Evolutionary conservation across 495 filamentous ascomycete species (phyloP).

Genomic region (Diplogelasinospora grovesii): DNA sequence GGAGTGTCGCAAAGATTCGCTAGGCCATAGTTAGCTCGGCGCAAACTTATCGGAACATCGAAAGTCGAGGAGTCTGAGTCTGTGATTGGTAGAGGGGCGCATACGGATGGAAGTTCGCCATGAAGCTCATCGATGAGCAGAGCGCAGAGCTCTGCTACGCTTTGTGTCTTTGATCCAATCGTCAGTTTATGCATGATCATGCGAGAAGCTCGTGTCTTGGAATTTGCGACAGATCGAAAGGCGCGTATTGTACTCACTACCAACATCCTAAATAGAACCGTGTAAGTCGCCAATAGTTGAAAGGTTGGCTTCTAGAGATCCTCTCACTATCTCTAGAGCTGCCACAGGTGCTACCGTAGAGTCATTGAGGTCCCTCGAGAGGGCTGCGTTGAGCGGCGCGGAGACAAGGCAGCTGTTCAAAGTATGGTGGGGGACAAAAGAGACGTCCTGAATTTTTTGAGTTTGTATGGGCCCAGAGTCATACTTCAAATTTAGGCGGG

Average conservation of each 20-base stretch:
- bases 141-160: slow-evolving; percentile 73
- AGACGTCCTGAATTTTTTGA: slow-evolving; percentile 16
- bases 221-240: slow-evolving; percentile 4
- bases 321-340: slow-evolving; percentile 68
- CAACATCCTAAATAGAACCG: too few species aligned
- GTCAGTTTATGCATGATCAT: background rate
- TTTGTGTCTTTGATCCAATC: slow-evolving; percentile 37
- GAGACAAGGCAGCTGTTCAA: slow-evolving; percentile 6
- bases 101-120: slow-evolving; percentile 84
- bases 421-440: slow-evolving; percentile 29
- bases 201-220: background rate
- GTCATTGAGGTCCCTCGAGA: slow-evolving; percentile 38
- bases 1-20: slow-evolving; percentile 75
- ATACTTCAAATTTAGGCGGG: slow-evolving; percentile 10
- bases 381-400: slow-evolving; percentile 9
- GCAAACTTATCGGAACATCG: too few species aligned
- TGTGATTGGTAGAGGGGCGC: slow-evolving; percentile 17
- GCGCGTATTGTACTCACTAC: slow-evolving; percentile 30
- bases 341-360: slow-evolving; percentile 57
- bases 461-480: slow-evolving; percentile 6
- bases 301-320: slow-evolving; percentile 55
- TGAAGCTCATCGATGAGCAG: slow-evolving; percentile 83
- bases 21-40: slow-evolving; percentile 23
- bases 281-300: slow-evolving; percentile 11
- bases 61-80: too few species aligned